A percentile compares a stretch with the other conserved stretches of the same genome.
phyloP scores from a whole-genome alignment of 2,329 filamentous ascomycete species.

The Endocalyx cinctus region DNA sequence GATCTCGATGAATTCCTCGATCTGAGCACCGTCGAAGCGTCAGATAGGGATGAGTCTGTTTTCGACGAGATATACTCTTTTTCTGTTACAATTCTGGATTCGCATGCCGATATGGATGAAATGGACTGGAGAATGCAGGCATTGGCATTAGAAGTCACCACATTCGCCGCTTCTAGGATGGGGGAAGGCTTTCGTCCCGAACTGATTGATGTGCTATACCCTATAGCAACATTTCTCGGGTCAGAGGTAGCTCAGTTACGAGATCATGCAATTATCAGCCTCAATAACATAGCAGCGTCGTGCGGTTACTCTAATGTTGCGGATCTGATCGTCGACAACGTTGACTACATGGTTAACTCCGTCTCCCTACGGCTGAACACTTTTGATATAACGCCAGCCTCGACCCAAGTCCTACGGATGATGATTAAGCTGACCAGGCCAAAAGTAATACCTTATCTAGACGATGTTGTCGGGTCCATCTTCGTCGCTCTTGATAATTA shows the following conservation, averaged over 20 bases:
- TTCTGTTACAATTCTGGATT: slow-evolving; percentile 58
- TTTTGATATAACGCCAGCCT: slow-evolving; percentile 86
- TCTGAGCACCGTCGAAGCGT: slow-evolving; percentile 35
- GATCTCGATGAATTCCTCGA: slow-evolving; percentile 65
- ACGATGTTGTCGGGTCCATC: slow-evolving; percentile 85
- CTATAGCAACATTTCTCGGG: slow-evolving; percentile 82
- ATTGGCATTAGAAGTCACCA: slow-evolving; percentile 74
- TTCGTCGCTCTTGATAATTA: slow-evolving; percentile 93
- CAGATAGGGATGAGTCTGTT: slow-evolving; percentile 40
- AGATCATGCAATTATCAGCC: slow-evolving; percentile 73
- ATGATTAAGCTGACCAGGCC: slow-evolving; percentile 87
- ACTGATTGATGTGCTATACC: slow-evolving; percentile 86
- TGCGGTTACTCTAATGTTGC: slow-evolving; percentile 71
- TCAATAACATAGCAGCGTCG: slow-evolving; percentile 72
- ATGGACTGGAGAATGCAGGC: slow-evolving; percentile 70
- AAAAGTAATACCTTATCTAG: slow-evolving; percentile 76
- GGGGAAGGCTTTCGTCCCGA: slow-evolving; percentile 71
- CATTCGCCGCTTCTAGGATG: slow-evolving; percentile 67
- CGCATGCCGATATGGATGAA: slow-evolving; percentile 43
- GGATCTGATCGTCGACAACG: slow-evolving; percentile 81
- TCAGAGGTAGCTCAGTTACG: slow-evolving; percentile 65
- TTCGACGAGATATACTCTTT: slow-evolving; percentile 66
- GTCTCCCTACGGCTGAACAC: slow-evolving; percentile 85
- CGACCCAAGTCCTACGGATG: slow-evolving; percentile 87
- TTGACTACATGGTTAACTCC: slow-evolving; percentile 94